Evolutionary conservation across 2,329 filamentous ascomycete genomes (phyloP).

Genomic region (Cyphellophora europaea): DNA sequence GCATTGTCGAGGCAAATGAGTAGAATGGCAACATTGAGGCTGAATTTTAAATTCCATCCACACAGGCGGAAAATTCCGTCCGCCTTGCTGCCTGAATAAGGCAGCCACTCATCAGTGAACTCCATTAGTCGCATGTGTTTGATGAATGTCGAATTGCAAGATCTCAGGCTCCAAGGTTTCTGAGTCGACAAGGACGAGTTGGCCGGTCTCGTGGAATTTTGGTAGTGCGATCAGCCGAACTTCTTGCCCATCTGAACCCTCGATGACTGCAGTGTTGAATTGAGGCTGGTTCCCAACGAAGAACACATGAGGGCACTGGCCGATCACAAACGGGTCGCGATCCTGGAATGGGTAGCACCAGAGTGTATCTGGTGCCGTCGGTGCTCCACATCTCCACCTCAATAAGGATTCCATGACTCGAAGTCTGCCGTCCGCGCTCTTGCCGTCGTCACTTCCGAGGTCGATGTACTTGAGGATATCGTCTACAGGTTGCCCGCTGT

Average conservation of each 20-base stretch:
- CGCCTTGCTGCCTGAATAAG: not conserved
- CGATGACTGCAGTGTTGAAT: conserved; percentile 63
- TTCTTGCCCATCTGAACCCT: conserved; percentile 53
- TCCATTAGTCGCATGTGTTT: not conserved
- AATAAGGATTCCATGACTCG: conserved; percentile 93
- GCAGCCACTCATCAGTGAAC: not conserved
- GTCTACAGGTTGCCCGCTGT: conserved; percentile 84
- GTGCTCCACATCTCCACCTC: conserved; percentile 81
- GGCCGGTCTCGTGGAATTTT: conserved; percentile 65
- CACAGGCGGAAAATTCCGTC: too few species aligned
- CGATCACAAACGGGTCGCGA: conserved; percentile 80
- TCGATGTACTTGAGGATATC: conserved; percentile 89
- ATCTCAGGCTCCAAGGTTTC: conserved; percentile 74
- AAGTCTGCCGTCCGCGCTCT: conserved; percentile 47
- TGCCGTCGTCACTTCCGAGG: conserved; percentile 21
- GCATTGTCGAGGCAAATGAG: too few species aligned
- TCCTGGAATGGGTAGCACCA: conserved; percentile 96
- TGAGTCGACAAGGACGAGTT: conserved; percentile 73
- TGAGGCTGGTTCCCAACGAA: conserved; percentile 77
- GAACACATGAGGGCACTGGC: conserved; percentile 79
- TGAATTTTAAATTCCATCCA: too few species aligned
- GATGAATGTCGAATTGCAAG: conserved; percentile 45
- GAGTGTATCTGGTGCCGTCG: conserved; percentile 93
- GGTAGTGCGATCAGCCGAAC: conserved; percentile 78
- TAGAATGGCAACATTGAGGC: too few species aligned